phyloP scores from a whole-genome alignment of 139 green algal genomes.

The Asterochloris sp. region DNA sequence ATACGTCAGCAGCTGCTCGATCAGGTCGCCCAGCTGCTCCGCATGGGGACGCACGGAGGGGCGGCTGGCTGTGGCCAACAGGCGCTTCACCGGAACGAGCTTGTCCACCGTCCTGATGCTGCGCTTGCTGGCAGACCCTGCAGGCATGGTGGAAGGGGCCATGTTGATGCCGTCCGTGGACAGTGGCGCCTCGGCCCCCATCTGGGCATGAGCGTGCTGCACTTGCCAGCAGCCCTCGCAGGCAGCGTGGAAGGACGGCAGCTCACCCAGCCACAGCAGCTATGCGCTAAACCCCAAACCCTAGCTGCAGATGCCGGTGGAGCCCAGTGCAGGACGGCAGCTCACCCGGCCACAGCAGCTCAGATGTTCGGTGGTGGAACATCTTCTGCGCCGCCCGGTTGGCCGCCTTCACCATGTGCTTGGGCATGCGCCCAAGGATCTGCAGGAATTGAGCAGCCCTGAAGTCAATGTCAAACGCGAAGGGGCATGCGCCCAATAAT shows the following conservation, averaged over 20 bases:
- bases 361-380: slow-evolving; percentile 9
- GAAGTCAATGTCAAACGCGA: no score
- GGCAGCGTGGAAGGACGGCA: no score
- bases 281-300: no score
- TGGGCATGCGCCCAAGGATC: neutral
- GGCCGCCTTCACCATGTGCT: slow-evolving; percentile 33
- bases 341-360: neutral
- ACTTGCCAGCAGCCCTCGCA: no score
- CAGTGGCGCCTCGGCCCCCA: no score
- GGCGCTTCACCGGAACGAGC: slow-evolving; percentile 28
- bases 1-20: slow-evolving; percentile 58
- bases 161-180: no score
- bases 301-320: no score
- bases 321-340: no score
- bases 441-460: no score
- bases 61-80: slow-evolving; percentile 18
- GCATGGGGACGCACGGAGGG: slow-evolving; percentile 12
- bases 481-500: no score
- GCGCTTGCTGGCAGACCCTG: slow-evolving; percentile 61
- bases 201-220: no score
- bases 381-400: slow-evolving; percentile 32
- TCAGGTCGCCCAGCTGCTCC: slow-evolving; percentile 38
- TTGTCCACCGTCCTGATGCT: slow-evolving; percentile 73
- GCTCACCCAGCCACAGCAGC: neutral
- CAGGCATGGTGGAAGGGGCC: slow-evolving; percentile 35